Evolutionary conservation across 169 alveolate species (phyloP), one percentile per base, ranked within the genome.

Genomic region (Plasmodium knowlesi): DNA sequence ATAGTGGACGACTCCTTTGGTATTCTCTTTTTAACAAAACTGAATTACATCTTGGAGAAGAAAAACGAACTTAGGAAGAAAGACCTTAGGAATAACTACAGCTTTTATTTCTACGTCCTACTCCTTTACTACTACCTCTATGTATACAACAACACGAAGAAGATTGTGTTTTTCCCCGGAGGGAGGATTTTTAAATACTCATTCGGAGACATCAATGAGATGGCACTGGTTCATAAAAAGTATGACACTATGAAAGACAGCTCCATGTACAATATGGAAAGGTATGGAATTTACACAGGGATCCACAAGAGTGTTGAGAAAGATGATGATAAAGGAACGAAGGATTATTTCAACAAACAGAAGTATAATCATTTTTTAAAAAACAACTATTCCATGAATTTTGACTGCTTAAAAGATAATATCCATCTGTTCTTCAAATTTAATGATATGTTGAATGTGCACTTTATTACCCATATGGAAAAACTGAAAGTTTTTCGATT

Each of bases 381-480:
- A 67, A 39, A 70, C 39, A 88, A 88, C 32, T 88, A 88, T 43
- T 8, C 82, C 19, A 79, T 88, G 5, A 88, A 88, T 88, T 79
- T 43, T 37, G 82, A 88, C 32, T 79, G 28, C 30, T 79, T 88
- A 79, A 78, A 88, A 34, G 41, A 88, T 30, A 78, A 88, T 6
- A 79, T 57, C 30, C 46, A 79, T 57, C 9, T 88, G 16, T 88
- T 79, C 57, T 88, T 88, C 54, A 79, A 88, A 88, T 88, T 88
- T 88, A 88, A 88, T 79, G 94, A 88, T 88, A 46, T 88, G n/a
- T 61, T 82, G 6, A 88, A 88, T 88, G 72, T 88, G 37, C 81
- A 79, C 61, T 88, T 88, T 88, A 12, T 88, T 50, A 88, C 43
- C 0, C 19, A 30, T 22, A 41, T 79, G 12, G 34, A 41, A 67